These are phyloP conservation scores for Hypoxylon sp. DNA, from an alignment of 2,329 filamentous ascomycete species.

Conservation along the genomic window DNA sequence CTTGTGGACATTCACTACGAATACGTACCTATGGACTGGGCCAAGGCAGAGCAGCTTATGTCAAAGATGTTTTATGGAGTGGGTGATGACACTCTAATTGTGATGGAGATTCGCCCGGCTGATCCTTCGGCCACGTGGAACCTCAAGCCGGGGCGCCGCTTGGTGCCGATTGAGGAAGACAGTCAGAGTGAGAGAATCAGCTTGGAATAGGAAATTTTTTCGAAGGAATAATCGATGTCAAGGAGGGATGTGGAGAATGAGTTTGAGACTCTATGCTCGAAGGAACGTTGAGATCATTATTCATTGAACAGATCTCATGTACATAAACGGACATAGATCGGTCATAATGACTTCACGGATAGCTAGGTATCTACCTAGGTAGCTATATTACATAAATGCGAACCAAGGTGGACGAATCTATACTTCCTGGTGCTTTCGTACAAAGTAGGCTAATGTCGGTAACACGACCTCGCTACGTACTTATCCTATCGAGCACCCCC, in stretches of 20 bases:
- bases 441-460: no score
- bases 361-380: no score
- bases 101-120: neutral
- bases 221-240: no score
- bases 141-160: constrained; percentile 11
- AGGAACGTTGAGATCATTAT: neutral
- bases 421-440: neutral
- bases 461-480: neutral
- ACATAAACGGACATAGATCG: neutral
- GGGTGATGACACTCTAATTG: neutral
- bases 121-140: neutral
- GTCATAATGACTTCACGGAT: neutral
- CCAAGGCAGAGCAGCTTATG: constrained; percentile 1
- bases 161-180: neutral
- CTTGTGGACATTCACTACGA: neutral
- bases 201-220: no score
- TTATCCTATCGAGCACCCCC: neutral
- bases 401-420: neutral
- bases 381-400: constrained; percentile 1
- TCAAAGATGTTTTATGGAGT: neutral
- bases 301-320: neutral
- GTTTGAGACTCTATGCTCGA: neutral
- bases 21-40: constrained; percentile 18
- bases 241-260: neutral
- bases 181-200: no score